Conservation (phyloP, 2,329 filamentous ascomycete species). For the Hypoxylon sp. region DNA sequence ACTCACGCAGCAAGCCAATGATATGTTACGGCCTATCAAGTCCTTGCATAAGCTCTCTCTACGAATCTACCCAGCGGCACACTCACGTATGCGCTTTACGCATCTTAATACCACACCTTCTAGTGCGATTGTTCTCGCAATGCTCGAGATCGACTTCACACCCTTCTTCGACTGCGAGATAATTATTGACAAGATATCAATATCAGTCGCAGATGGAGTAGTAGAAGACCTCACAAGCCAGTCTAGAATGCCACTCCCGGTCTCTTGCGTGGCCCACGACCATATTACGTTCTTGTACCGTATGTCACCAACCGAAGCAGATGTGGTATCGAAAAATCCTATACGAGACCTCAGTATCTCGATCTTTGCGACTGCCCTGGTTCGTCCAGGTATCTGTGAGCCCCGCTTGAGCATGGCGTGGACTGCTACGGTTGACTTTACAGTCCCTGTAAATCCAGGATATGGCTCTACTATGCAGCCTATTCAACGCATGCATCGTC, state of each 20-base stretch:
- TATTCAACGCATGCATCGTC: conserved; percentile 74
- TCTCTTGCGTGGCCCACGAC: conserved; percentile 78
- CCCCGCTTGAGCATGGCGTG: conserved; percentile 76
- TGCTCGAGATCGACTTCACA: conserved; percentile 82
- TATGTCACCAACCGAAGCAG: conserved; percentile 68
- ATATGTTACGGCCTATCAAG: conserved; percentile 74
- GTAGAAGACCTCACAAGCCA: conserved; percentile 71
- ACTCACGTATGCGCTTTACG: conserved; percentile 81
- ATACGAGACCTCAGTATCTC: conserved; percentile 70
- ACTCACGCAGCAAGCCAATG: conserved; percentile 71
- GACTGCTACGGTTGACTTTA: conserved; percentile 79
- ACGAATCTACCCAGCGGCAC: conserved; percentile 77
- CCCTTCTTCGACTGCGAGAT: conserved; percentile 77
- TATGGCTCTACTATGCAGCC: conserved; percentile 70
- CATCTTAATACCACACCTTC: conserved; percentile 72
- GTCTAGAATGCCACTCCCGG: conserved; percentile 67
- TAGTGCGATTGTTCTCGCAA: conserved; percentile 75
- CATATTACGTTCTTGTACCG: conserved; percentile 83
- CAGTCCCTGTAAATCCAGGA: conserved; percentile 73
- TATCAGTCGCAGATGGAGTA: conserved; percentile 71
- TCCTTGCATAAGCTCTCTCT: conserved; percentile 75
- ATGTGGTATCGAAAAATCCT: conserved; percentile 62
- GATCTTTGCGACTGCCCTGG: conserved; percentile 71
- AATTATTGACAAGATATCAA: conserved; percentile 70
- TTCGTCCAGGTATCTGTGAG: conserved; percentile 70